phyloP scores from a whole-genome alignment of 768 basidiomycete species.

The Phaeotremella fagi region DNA sequence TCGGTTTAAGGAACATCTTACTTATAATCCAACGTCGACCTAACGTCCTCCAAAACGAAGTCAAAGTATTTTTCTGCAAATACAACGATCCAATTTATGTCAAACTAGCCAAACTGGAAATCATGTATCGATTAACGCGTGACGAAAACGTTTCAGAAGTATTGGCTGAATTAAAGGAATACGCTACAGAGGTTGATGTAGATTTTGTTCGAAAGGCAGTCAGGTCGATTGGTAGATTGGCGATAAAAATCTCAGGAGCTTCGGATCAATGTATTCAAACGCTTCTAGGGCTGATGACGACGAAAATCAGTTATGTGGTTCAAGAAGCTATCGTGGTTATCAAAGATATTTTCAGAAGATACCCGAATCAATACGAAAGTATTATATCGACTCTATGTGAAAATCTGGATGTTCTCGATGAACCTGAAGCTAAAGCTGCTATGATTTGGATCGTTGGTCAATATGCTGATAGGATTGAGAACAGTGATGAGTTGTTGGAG shows the following conservation, averaged over 20 bases:
- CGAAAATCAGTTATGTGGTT: slow-evolving; percentile 90
- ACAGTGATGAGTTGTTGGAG: slow-evolving; percentile 90
- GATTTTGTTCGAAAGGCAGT: slow-evolving; percentile 98
- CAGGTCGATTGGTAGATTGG: slow-evolving; percentile 91
- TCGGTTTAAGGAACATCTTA: slow-evolving; percentile 90
- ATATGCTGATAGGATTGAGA: slow-evolving; percentile 91
- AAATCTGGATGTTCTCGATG: slow-evolving; percentile 84
- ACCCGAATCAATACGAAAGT: slow-evolving; percentile 93
- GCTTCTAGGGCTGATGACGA: slow-evolving; percentile 78
- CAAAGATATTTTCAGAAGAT: slow-evolving; percentile 95
- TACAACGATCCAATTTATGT: slow-evolving; percentile 99
- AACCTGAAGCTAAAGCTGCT: slow-evolving; percentile 92
- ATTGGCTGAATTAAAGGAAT: slow-evolving; percentile 93
- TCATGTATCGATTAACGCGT: slow-evolving; percentile 96
- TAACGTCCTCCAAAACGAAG: slow-evolving; percentile 87
- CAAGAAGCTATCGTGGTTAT: slow-evolving; percentile 97
- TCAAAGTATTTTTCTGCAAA: slow-evolving; percentile 99
- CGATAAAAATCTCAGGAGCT: slow-evolving; percentile 88
- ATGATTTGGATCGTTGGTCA: slow-evolving; percentile 99
- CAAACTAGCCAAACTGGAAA: slow-evolving; percentile 95
- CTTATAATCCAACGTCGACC: slow-evolving; percentile 95
- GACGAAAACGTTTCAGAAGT: slow-evolving; percentile 91
- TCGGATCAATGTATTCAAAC: slow-evolving; percentile 86
- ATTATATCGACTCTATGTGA: slow-evolving; percentile 91
- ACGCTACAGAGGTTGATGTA: slow-evolving; percentile 95